Evolutionary conservation across 1,284 basidiomycete genomes (phyloP).

Genomic region (Moniliophthora roreri): DNA sequence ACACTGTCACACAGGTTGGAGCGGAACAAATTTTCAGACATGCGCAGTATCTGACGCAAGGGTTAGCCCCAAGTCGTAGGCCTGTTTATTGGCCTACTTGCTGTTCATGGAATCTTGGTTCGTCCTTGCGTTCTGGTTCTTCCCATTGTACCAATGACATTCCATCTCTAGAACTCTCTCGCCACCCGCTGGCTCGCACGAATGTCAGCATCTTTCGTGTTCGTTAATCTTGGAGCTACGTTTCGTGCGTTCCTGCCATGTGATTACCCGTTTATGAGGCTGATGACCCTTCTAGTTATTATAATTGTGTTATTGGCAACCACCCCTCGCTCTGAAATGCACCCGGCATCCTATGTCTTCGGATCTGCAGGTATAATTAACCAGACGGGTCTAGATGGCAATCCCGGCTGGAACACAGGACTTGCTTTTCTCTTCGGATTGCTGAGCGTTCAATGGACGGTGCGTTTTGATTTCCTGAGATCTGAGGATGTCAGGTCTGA

Average conservation of each 20-base stretch:
- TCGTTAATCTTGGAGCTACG: constrained; percentile 83
- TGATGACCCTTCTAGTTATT: constrained; percentile 50
- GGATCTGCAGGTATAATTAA: constrained; percentile 68
- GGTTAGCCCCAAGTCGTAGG: constrained; percentile 71
- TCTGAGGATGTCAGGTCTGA: constrained; percentile 1
- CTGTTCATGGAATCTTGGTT: constrained; percentile 73
- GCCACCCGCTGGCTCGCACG: constrained; percentile 79
- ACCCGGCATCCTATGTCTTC: constrained; percentile 78
- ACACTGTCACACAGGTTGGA: constrained; percentile 40
- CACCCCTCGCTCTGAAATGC: constrained; percentile 80
- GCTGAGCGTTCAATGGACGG: constrained; percentile 90
- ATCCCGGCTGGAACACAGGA: constrained; percentile 69
- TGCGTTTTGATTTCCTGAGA: constrained; percentile 34
- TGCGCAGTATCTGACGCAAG: constrained; percentile 22
- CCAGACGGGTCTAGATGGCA: constrained; percentile 50
- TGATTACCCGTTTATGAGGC: constrained; percentile 7
- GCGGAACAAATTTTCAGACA: constrained; percentile 2
- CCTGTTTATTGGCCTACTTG: constrained; percentile 68
- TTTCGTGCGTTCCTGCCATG: constrained; percentile 38
- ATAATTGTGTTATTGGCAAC: constrained; percentile 84
- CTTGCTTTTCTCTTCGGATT: constrained; percentile 88
- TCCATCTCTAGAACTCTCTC: constrained; percentile 66
- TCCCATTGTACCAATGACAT: neutral
- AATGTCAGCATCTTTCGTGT: constrained; percentile 82
- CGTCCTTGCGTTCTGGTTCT: constrained; percentile 17